Base-by-base conservation (phyloP, 192 early-diverging fungal genomes). In the Coemansia aciculifera region DNA sequence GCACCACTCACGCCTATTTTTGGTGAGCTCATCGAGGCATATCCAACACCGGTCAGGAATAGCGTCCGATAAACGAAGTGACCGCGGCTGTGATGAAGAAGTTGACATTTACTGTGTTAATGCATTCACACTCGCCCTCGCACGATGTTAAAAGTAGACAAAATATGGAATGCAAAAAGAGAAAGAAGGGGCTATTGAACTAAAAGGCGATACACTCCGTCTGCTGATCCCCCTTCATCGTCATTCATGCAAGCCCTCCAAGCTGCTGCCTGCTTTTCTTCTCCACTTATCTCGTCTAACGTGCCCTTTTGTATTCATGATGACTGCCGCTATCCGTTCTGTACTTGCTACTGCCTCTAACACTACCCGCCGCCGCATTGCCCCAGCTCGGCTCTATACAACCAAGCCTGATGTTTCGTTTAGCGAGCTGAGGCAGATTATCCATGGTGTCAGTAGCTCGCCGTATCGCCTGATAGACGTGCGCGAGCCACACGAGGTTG, bases 1-100 rank as follows among this genome's bases (percentile, higher is more conserved):
- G 43, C 88, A 79, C 90, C 91, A 92, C 39, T 85, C 81, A 38
- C 85, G 85, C 7, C 69, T 80, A 44, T 84, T 87, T 38, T 86
- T 86, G 38, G 70, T 67, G 3, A 89, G 85, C 29, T 88, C 90
- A n/a, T 89, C 90, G 66, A 88, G 89, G 43, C 91, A 92, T 74
- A 92, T 92, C 86, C 90, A 92, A 63, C 91, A 92, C n/a, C 75
- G 71, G 21, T 82, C 79, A 7, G 52, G 57, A 5, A 40, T 49
- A 5, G 34, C 11, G 27, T 49, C n/a, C 24, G 43, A 36, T 49
- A 64, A 12, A 31, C 29, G 52, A 27, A 31, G 52, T 5, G 29
- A 31, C 52, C 15, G 29, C 29, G 24, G 52, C 24, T 32, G 52
- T 32, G 29, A 13, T 8, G 13, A 34, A 13, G 27, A 56, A 15